Conservation (phyloP, 2,329 filamentous ascomycete genomes). For the Pseudogymnoascus verrucosus region DNA sequence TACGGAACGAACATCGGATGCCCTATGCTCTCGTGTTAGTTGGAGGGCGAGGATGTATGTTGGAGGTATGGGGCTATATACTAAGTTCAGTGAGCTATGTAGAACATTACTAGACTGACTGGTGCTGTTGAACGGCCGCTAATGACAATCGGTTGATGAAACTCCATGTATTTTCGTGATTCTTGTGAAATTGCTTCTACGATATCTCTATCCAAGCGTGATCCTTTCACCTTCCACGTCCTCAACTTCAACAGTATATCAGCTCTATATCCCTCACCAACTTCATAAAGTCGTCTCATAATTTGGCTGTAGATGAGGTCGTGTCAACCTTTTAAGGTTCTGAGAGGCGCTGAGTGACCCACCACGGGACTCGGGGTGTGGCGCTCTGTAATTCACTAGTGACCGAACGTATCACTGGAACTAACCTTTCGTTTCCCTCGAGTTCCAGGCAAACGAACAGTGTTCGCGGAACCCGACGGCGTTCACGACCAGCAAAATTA, state of each 20-base stretch:
- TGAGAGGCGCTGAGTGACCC: neutral
- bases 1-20: constrained; percentile 29
- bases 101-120: neutral
- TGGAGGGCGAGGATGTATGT: neutral
- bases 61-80: neutral
- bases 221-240: neutral
- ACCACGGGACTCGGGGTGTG: neutral
- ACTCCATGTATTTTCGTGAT: neutral
- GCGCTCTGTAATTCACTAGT: neutral
- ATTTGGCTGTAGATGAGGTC: neutral
- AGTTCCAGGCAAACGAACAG: too few relatives aligned
- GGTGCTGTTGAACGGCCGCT: neutral
- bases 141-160: neutral
- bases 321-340: neutral
- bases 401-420: neutral
- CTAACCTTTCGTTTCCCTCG: too few relatives aligned
- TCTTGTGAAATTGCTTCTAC: neutral
- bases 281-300: neutral
- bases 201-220: neutral
- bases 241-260: neutral
- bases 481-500: too few relatives aligned
- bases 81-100: neutral
- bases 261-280: neutral
- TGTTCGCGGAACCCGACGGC: too few relatives aligned
- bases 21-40: constrained; percentile 17